Conservation (phyloP, 176 grass and related monocot species). For the Pontederia paniculata region DNA sequence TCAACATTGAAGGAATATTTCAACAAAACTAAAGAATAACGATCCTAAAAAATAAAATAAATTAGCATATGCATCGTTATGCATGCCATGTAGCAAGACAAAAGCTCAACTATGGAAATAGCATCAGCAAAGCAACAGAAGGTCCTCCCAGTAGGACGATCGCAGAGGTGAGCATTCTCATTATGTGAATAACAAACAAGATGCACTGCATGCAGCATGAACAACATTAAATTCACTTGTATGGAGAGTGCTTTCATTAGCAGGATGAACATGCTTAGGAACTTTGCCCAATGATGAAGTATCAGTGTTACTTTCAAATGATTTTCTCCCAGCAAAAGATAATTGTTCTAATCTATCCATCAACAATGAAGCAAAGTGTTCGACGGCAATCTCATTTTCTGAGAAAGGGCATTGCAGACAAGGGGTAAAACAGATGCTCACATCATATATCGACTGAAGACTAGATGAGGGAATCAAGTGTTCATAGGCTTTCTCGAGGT, state of each 20-base stretch:
- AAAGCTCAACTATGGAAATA: constrained; percentile 76
- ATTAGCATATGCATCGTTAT: background rate
- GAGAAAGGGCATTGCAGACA: constrained; percentile 61
- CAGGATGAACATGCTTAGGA: background rate
- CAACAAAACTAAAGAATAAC: background rate
- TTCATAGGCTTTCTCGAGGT: constrained; percentile 39
- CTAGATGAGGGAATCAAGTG: constrained; percentile 23
- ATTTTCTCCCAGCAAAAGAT: background rate
- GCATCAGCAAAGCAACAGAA: constrained; percentile 60
- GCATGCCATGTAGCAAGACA: constrained; percentile 80
- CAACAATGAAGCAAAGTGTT: constrained; percentile 46
- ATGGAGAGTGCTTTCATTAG: background rate
- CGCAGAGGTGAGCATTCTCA: constrained; percentile 17
- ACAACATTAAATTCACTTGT: constrained; percentile 23
- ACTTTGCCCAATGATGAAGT: background rate
- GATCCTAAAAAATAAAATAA: background rate
- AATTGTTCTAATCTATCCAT: constrained; percentile 39
- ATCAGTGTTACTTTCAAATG: background rate
- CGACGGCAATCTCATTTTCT: constrained; percentile 23
- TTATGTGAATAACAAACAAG: constrained; percentile 44
- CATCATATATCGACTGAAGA: constrained; percentile 20
- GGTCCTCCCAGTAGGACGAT: constrained; percentile 23
- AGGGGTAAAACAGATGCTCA: constrained; percentile 28
- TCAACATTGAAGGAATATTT: too few species aligned
- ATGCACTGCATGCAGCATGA: constrained; percentile 29